These are phyloP conservation scores for Exophiala aquamarina DNA, from an alignment of 2,329 filamentous ascomycete species.

Conservation along the genomic window DNA sequence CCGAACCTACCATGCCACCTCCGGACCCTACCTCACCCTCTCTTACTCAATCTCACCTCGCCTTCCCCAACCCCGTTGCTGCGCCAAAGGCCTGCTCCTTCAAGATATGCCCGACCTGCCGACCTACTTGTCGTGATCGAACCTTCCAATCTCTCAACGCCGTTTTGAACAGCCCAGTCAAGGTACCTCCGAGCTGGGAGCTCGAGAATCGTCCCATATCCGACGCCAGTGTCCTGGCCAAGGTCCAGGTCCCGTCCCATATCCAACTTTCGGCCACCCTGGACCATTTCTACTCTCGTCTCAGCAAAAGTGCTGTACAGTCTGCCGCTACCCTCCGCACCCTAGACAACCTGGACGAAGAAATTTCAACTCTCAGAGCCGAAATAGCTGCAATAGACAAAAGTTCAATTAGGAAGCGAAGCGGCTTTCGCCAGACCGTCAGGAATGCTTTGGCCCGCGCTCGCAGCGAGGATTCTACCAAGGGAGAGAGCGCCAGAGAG, in stretches of 20 bases:
- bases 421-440: conserved; percentile 20
- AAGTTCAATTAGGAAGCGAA: conserved; percentile 16
- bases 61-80: neutral
- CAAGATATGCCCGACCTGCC: conserved; percentile 50
- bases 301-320: too few relatives aligned
- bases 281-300: too few relatives aligned
- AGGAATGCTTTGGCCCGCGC: conserved; percentile 19
- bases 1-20: conserved; percentile 12
- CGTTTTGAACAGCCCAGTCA: conserved; percentile 38
- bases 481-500: neutral
- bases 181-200: conserved; percentile 32
- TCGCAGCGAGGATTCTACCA: conserved; percentile 6
- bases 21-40: neutral
- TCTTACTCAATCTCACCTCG: neutral
- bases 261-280: neutral
- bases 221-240: conserved; percentile 28
- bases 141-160: conserved; percentile 33
- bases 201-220: conserved; percentile 32
- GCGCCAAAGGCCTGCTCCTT: conserved; percentile 39
- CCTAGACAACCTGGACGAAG: too few relatives aligned
- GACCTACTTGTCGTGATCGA: conserved; percentile 45
- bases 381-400: neutral
- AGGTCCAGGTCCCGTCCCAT: conserved; percentile 10
- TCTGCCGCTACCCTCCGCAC: too few relatives aligned
- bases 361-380: neutral